Evolutionary conservation across 495 filamentous ascomycete genomes (phyloP).

Genomic region (Xanthoparmelia taractica): DNA sequence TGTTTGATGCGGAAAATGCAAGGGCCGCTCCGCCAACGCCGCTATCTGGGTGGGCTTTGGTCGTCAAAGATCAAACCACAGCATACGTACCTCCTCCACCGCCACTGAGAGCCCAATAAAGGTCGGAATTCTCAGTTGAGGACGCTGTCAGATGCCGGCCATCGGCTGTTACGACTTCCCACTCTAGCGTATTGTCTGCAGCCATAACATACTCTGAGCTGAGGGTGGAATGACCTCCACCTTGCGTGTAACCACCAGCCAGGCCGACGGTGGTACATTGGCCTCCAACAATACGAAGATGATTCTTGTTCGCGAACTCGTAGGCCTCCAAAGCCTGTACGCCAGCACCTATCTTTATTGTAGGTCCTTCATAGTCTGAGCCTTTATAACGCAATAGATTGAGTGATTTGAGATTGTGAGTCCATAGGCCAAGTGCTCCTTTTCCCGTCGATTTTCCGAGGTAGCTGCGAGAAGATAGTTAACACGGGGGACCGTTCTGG

Average conservation of each 20-base stretch:
- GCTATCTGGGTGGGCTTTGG: conserved; percentile 29
- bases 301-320: conserved; percentile 30
- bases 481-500: not conserved
- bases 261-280: conserved; percentile 20
- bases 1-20: not conserved
- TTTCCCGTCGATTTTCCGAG: conserved; percentile 50
- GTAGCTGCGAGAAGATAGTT: conserved; percentile 29
- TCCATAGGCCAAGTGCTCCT: conserved; percentile 53
- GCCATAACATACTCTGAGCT: not conserved
- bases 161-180: not conserved
- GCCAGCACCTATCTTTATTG: conserved; percentile 43
- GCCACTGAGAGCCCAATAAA: conserved; percentile 4
- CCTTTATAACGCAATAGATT: conserved; percentile 35
- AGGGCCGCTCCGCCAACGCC: conserved; percentile 9
- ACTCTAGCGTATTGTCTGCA: not conserved
- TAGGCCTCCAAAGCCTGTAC: conserved; percentile 42
- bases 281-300: conserved; percentile 12
- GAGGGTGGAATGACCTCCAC: not conserved
- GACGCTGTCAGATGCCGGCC: not conserved
- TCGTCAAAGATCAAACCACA: conserved; percentile 50
- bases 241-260: conserved; percentile 31
- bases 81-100: conserved; percentile 62
- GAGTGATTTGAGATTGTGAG: conserved; percentile 48
- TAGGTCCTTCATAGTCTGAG: conserved; percentile 35
- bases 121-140: not conserved